These are phyloP conservation scores for Sisymbrium altissimum DNA, from an alignment of 345 rosid genomes.

Conservation along the genomic window DNA sequence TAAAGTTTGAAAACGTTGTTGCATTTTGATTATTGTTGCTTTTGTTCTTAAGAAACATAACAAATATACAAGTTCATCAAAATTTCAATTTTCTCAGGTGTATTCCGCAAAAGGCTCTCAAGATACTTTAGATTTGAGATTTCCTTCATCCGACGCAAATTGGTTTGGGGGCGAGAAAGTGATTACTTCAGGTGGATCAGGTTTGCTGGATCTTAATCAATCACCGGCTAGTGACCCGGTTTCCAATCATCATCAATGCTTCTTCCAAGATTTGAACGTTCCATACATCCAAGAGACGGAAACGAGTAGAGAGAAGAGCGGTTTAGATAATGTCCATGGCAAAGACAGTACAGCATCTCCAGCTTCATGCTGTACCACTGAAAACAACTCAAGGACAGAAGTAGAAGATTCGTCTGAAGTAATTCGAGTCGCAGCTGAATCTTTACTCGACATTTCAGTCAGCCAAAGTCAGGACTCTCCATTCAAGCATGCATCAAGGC, in stretches of 20 bases:
- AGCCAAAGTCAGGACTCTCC: neutral
- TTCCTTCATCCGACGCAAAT: neutral
- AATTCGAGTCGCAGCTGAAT: slow-evolving; percentile 53
- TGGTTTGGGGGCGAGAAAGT: neutral
- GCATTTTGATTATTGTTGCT: no score
- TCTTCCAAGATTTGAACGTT: slow-evolving; percentile 7
- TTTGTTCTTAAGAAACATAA: no score
- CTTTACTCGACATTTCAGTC: slow-evolving; percentile 42
- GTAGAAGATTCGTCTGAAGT: slow-evolving; percentile 17
- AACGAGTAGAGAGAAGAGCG: neutral
- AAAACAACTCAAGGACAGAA: slow-evolving; percentile 1
- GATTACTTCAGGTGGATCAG: neutral
- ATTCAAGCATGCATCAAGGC: neutral
- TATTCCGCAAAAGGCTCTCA: neutral
- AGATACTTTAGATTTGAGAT: neutral
- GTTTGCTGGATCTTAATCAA: slow-evolving; percentile 17
- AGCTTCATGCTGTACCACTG: slow-evolving; percentile 20
- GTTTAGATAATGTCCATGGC: neutral
- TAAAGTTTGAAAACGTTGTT: neutral
- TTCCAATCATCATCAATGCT: neutral
- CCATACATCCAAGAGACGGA: neutral
- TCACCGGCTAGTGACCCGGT: neutral
- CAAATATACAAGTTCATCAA: no score
- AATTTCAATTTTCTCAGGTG: slow-evolving; percentile 1
- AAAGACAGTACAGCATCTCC: slow-evolving; percentile 13